These are phyloP conservation scores for Solanum peruvianum DNA, from an alignment of 257 asterid genomes.

Conservation along the genomic window DNA sequence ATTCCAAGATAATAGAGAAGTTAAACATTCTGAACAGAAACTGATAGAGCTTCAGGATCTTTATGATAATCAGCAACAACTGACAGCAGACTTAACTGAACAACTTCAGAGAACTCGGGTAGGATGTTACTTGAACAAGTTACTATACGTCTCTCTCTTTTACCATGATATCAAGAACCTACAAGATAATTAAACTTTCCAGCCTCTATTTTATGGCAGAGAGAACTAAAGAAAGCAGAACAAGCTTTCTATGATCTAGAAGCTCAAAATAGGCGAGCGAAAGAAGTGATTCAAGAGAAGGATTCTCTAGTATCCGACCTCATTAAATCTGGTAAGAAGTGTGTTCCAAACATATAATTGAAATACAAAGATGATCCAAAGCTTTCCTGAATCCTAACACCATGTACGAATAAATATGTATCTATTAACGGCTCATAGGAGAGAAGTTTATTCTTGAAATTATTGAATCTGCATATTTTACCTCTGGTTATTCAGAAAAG, in stretches of 20 bases:
- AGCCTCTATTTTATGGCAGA: slow-evolving; percentile 15
- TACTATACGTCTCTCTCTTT: background rate
- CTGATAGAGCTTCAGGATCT: slow-evolving; percentile 33
- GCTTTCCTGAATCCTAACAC: background rate
- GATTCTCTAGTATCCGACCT: slow-evolving; percentile 22
- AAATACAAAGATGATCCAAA: background rate
- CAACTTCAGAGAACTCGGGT: slow-evolving; percentile 40
- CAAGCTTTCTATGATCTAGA: slow-evolving; percentile 30
- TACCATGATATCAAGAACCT: background rate
- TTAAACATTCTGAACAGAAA: slow-evolving; percentile 18
- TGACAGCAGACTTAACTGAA: slow-evolving; percentile 27
- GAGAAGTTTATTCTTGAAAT: background rate
- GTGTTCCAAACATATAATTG: background rate
- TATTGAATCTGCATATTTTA: background rate
- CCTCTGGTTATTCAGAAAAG: slow-evolving; percentile 15
- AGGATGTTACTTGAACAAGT: background rate
- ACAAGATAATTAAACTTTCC: background rate
- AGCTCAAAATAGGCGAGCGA: slow-evolving; percentile 17
- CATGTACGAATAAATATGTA: background rate
- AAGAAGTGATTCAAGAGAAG: slow-evolving; percentile 25
- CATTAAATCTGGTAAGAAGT: slow-evolving; percentile 20
- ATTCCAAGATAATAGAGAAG: background rate
- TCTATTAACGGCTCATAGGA: background rate
- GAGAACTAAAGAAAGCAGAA: slow-evolving; percentile 24
- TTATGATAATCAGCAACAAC: slow-evolving; percentile 30